Percentiles rank a stretch among this genome's conserved stretches.
These are phyloP conservation scores for Mrakiaceae sp. DNA, from an alignment of 1,284 basidiomycete genomes.

Conservation along the genomic window DNA sequence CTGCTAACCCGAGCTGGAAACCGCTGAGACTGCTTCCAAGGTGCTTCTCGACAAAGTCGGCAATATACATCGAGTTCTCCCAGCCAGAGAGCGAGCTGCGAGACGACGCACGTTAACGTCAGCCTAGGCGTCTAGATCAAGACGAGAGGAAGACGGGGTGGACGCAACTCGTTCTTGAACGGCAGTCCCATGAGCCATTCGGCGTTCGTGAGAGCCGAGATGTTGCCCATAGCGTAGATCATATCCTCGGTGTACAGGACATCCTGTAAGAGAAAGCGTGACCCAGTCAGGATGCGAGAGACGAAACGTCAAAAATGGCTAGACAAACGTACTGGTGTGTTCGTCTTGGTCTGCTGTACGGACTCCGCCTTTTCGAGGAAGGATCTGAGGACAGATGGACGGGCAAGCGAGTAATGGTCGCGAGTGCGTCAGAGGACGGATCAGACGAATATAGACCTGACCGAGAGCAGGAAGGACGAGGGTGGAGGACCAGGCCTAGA, in stretches of 20 bases:
- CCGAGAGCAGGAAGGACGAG: too few relatives aligned
- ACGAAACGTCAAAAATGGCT: not conserved
- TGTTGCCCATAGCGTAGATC: conserved; percentile 20
- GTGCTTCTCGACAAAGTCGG: conserved; percentile 40
- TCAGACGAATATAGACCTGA: not conserved
- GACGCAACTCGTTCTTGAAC: conserved; percentile 9
- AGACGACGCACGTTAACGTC: too few relatives aligned
- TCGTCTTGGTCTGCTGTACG: conserved; percentile 2
- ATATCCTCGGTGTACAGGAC: conserved; percentile 17
- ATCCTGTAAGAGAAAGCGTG: not conserved
- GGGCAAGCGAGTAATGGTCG: not conserved
- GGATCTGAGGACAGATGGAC: not conserved
- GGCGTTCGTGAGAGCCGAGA: conserved; percentile 14
- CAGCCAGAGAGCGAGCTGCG: conserved; percentile 23
- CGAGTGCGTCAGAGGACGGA: too few relatives aligned
- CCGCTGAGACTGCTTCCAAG: conserved; percentile 50
- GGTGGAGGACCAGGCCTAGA: not conserved
- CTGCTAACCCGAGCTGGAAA: conserved; percentile 29
- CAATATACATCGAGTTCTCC: conserved; percentile 41
- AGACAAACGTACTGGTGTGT: conserved; percentile 4
- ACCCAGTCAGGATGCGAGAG: not conserved
- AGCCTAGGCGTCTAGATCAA: too few relatives aligned
- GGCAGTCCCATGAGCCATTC: conserved; percentile 20
- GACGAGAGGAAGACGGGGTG: too few relatives aligned
- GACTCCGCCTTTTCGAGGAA: conserved; percentile 10